Evolutionary conservation across 164 flowering plant genomes (phyloP), one percentile per base, ranked within the genome.

Genomic region (Annona squamosa): DNA sequence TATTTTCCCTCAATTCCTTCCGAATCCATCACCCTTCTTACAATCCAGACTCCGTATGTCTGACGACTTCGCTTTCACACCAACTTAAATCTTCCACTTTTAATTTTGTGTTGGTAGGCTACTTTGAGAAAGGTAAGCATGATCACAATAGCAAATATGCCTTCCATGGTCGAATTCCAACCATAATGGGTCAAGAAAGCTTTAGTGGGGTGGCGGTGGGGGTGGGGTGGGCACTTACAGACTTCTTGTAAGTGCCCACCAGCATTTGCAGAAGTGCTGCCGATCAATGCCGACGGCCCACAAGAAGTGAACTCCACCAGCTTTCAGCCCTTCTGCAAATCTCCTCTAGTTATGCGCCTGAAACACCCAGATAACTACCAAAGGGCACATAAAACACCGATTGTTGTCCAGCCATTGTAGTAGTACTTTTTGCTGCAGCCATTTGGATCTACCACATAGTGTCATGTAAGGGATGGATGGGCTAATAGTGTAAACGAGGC

Each of bases 141-240:
- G 0, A 92, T 94, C 19, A 86, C 80, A 0, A 90, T 91, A 1
- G 87, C 79, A 47, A 67, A 83, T 0, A 80, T 70, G 10, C 82
- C 87, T 71, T 88, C 97, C 3, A 75, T 63, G 0, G 84, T 81
- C 1, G 93, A 89, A 74, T 89, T 88, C 90, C 87, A 88, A 13
- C 90, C 91, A 48, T 92, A 90, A 64, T 89, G 93, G 0, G 90
- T 72, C 86, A 85, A 86, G 66, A 90, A 91, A 3, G 91, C 94
- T 0, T 89, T 93, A 0, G 87, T 75, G 3, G 93, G 77, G 37
- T 26, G 37, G 37, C n/a, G n/a, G n/a, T n/a, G n/a, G n/a, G n/a
- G n/a, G n/a, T n/a, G n/a, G 66, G 84, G 68, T 73, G 90, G 92
- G 48, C 77, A 77, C 57, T 76, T 81, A 5, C 78, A 71, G 69